A percentile compares a stretch with the other conserved stretches of the same genome.
Conservation (phyloP, 129 eudicot genomes). For the Smallanthus sonchifolius region DNA sequence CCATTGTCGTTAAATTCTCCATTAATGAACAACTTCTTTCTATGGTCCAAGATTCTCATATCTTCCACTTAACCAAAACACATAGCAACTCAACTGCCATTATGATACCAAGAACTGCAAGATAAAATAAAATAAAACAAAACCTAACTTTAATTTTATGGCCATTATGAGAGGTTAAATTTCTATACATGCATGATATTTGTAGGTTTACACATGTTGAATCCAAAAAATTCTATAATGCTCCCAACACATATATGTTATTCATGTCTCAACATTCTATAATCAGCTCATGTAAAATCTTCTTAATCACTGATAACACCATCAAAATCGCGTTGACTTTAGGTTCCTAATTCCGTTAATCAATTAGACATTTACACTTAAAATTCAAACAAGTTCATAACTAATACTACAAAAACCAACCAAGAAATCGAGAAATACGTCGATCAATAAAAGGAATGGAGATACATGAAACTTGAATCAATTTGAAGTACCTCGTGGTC, state of each 20-base stretch:
- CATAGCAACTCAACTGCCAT: constrained; percentile 14
- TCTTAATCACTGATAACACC: neutral
- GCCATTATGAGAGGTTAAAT: neutral
- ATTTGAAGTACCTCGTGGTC: constrained; percentile 22
- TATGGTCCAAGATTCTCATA: constrained; percentile 32
- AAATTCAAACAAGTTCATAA: constrained; percentile 10
- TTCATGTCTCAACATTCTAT: constrained; percentile 3
- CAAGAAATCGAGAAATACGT: neutral
- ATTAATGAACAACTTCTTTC: constrained; percentile 25
- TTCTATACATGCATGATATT: constrained; percentile 1
- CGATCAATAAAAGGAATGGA: constrained; percentile 5
- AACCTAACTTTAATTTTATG: neutral
- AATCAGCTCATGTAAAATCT: neutral
- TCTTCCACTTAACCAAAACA: constrained; percentile 18
- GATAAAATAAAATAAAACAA: constrained; percentile 14
- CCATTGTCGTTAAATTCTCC: constrained; percentile 41
- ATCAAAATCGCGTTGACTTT: constrained; percentile 15
- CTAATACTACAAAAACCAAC: neutral
- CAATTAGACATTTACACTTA: neutral
- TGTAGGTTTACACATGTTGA: neutral
- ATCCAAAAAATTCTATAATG: neutral
- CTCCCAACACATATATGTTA: neutral
- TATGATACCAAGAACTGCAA: constrained; percentile 2
- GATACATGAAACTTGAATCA: neutral
- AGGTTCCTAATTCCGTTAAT: constrained; percentile 3